Evolutionary conservation across 2,329 filamentous ascomycete species (phyloP), one percentile per base, ranked within the genome.

Genomic region (Phoma herbarum): DNA sequence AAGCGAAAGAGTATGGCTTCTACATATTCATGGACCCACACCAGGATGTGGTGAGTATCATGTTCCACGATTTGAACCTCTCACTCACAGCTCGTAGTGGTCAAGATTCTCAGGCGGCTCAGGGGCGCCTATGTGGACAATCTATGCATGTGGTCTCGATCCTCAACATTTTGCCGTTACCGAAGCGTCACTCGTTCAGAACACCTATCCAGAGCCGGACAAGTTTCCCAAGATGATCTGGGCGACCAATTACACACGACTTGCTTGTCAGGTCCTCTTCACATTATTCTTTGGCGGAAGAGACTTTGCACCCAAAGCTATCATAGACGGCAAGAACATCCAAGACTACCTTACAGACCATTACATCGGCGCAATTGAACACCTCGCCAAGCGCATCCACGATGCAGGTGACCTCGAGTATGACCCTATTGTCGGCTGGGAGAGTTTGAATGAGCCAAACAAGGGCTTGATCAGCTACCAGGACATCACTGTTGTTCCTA

Each of bases 21-120:
- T 97, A 96, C 72, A 84, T 99, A 48, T 98, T 97, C 75, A 97
- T 99, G 92, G 96, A 99, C 69, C 94, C 96, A 20, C 95, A 99
- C 77, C 95, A 99, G 82, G 95, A 99, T 81, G 94, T 98, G 69
- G 90, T 92, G 84, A 65, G 88, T 86, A 61, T 33, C 12, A 31
- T 4, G 11, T 28, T 2, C 20, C 16, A 14, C 8, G 4, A 11
- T 26, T 12, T 12, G 26, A 25, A 12, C 2, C 25, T 18, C 9
- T n/a, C 11, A 18, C 43, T 57, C 26, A 55, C 18, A 9, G 8
- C 0, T 11, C 35, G 6, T 66, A 91, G 88, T 99, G 95, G 95
- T 97, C 94, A 31, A 86, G 95, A 53, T 95, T 95, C 73, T 93
- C 91, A 6, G 95, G 95, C 43, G 95, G 95, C 45, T 98, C 94